These are phyloP conservation scores for Hygrophoropsis aurantiaca DNA, from an alignment of 768 basidiomycete genomes.

Conservation along the genomic window DNA sequence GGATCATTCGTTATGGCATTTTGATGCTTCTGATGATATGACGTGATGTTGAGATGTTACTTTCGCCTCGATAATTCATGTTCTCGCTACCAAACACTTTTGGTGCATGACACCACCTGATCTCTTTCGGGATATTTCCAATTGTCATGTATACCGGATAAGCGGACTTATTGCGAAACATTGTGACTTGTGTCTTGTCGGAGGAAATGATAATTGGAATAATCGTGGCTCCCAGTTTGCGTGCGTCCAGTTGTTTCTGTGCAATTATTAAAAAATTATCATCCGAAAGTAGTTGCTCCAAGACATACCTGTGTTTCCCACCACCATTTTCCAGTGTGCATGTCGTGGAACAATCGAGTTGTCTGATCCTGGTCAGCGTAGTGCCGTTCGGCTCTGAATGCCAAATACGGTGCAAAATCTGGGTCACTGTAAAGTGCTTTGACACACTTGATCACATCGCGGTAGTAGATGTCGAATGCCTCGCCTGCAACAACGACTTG, in stretches of 20 bases:
- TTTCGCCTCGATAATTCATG: too few species aligned
- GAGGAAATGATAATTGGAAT: constrained; percentile 12
- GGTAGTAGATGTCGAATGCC: constrained; percentile 29
- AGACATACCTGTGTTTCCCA: constrained; percentile 44
- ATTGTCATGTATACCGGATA: constrained; percentile 20
- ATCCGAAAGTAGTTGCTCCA: neutral
- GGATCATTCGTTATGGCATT: too few species aligned
- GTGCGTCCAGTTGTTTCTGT: constrained; percentile 12
- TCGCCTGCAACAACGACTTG: constrained; percentile 30
- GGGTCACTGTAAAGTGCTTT: constrained; percentile 33
- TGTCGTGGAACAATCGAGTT: constrained; percentile 34
- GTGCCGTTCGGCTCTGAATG: constrained; percentile 36
- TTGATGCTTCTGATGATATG: too few species aligned
- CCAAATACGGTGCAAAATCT: constrained; percentile 29
- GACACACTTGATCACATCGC: constrained; percentile 39
- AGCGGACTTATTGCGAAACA: too few species aligned
- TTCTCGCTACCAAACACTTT: too few species aligned
- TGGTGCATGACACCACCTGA: too few species aligned
- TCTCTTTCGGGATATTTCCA: constrained; percentile 42
- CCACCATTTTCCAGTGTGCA: constrained; percentile 54
- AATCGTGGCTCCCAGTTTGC: constrained; percentile 3
- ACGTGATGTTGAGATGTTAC: too few species aligned
- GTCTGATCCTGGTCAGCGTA: constrained; percentile 28
- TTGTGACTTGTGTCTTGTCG: too few species aligned
- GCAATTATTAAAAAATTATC: neutral